Evolutionary conservation across 768 basidiomycete genomes (phyloP).

Genomic region (Cystobasidium onofrii): DNA sequence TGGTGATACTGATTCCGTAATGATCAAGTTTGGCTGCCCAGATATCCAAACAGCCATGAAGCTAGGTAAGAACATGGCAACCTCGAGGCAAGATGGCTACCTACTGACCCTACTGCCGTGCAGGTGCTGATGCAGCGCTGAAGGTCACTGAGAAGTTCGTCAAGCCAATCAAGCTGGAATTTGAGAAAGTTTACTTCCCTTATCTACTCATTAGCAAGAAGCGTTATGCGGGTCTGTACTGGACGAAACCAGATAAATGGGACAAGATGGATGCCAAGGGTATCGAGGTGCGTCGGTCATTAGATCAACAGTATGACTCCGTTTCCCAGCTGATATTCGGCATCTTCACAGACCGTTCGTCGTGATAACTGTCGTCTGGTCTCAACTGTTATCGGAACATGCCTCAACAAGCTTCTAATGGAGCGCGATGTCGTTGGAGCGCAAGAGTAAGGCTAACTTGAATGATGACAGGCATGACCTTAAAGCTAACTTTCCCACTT

Average conservation of each 20-base stretch:
- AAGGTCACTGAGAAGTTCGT: constrained; percentile 83
- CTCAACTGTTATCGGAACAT: constrained; percentile 95
- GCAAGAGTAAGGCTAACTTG: constrained; percentile 55
- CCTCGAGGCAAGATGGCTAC: not conserved
- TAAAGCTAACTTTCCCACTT: no score
- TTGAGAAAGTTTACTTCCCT: constrained; percentile 98
- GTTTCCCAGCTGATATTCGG: not conserved
- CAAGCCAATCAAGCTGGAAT: constrained; percentile 95
- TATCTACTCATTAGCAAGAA: constrained; percentile 98
- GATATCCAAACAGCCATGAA: constrained; percentile 83
- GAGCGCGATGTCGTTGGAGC: constrained; percentile 88
- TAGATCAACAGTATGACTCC: not conserved
- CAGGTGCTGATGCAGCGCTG: constrained; percentile 85
- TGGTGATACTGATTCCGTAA: constrained; percentile 98
- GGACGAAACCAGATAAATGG: constrained; percentile 89
- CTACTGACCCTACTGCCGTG: not conserved
- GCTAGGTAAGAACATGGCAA: constrained; percentile 55
- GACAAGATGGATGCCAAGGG: constrained; percentile 99
- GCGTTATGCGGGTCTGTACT: constrained; percentile 94
- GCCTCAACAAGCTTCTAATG: constrained; percentile 94
- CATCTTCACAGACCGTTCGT: constrained; percentile 79
- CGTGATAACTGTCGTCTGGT: constrained; percentile 98
- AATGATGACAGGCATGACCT: no score
- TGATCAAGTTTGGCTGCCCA: constrained; percentile 89
- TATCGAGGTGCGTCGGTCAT: constrained; percentile 64